These are phyloP conservation scores for Leucosporidium yakuticum DNA, from an alignment of 768 basidiomycete species.

Conservation along the genomic window DNA sequence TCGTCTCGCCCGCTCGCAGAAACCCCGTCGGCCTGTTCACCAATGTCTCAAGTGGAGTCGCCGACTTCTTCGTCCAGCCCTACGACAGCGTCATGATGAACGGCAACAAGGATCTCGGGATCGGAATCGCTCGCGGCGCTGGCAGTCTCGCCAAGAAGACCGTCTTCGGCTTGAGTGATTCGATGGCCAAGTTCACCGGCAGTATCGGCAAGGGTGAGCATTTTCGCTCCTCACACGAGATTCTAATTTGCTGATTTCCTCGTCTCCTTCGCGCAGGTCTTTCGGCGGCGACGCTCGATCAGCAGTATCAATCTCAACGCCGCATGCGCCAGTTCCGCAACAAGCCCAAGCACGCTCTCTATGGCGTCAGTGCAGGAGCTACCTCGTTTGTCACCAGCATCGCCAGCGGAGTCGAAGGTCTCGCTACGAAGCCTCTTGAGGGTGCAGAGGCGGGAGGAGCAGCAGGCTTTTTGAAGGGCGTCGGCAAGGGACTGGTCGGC, in stretches of 20 bases:
- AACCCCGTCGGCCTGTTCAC: conserved; percentile 97
- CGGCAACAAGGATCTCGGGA: conserved; percentile 79
- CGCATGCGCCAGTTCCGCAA: conserved; percentile 85
- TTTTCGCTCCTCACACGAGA: background rate
- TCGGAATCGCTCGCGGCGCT: conserved; percentile 61
- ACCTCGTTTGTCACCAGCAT: conserved; percentile 90
- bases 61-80: conserved; percentile 97
- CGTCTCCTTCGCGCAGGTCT: conserved; percentile 59
- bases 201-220: conserved; percentile 84
- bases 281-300: conserved; percentile 93
- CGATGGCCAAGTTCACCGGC: conserved; percentile 95
- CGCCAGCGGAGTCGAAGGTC: conserved; percentile 91
- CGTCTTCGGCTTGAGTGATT: conserved; percentile 91
- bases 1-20: conserved; percentile 41
- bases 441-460: conserved; percentile 93
- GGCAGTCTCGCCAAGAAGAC: conserved; percentile 99
- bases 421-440: conserved; percentile 95
- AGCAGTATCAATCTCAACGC: conserved; percentile 85
- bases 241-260: conserved; percentile 6
- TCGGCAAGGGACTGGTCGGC: conserved; percentile 92
- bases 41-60: conserved; percentile 94
- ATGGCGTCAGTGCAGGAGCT: conserved; percentile 92
- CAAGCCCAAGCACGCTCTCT: conserved; percentile 94
- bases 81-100: conserved; percentile 95
- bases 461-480: conserved; percentile 92